Conservation (phyloP, 345 rosid species). For the Ceriops zippeliana region DNA sequence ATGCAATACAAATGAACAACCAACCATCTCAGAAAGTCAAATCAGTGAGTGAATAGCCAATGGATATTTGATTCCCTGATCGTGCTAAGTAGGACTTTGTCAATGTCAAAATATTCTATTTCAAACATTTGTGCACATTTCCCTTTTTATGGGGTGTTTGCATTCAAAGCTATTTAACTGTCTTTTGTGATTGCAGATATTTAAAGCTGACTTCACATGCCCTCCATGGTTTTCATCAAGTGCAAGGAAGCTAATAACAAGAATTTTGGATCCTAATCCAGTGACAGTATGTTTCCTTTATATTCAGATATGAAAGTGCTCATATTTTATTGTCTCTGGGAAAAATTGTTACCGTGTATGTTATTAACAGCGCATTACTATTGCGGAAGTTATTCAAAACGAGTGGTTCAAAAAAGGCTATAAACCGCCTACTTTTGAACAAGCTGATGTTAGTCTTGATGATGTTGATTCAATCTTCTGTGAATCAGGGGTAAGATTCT, state of each 20-base stretch:
- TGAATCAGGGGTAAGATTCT: slow-evolving; percentile 61
- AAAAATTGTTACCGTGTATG: background rate
- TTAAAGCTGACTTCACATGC: slow-evolving; percentile 83
- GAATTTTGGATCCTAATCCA: slow-evolving; percentile 91
- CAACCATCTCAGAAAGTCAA: background rate
- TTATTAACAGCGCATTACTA: slow-evolving; percentile 68
- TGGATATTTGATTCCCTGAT: slow-evolving; percentile 5
- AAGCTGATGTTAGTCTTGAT: slow-evolving; percentile 66
- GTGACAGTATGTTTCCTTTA: slow-evolving; percentile 47
- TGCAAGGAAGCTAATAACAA: slow-evolving; percentile 83
- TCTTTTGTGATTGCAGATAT: slow-evolving; percentile 54
- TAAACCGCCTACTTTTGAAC: slow-evolving; percentile 76
- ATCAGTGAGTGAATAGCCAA: background rate
- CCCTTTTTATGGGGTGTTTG: background rate
- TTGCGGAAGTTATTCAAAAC: slow-evolving; percentile 75
- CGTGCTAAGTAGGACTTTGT: background rate
- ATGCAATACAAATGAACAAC: background rate
- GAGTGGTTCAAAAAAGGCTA: slow-evolving; percentile 99
- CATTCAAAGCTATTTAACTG: background rate
- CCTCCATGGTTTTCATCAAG: slow-evolving; percentile 99
- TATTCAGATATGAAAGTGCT: background rate
- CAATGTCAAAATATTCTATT: background rate
- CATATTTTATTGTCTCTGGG: background rate
- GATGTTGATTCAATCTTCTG: slow-evolving; percentile 82
- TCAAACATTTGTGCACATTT: background rate